Conservation (phyloP, 2,329 filamentous ascomycete species). For the Microsporum ferrugineum region DNA sequence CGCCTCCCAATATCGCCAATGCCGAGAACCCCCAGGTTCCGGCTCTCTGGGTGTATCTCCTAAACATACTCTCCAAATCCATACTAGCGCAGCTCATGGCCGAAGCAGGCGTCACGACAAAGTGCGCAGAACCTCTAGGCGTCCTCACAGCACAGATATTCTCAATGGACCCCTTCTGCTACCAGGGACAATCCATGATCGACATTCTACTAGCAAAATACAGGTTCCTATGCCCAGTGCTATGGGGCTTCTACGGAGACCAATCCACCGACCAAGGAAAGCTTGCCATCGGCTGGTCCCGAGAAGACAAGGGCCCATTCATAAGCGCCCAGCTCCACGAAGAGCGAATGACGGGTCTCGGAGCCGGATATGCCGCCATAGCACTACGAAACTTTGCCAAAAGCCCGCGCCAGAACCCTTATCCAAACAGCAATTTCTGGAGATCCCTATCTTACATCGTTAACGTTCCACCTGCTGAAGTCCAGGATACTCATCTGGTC, state of each 20-base stretch:
- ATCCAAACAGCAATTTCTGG: slow-evolving; percentile 75
- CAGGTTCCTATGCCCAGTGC: slow-evolving; percentile 64
- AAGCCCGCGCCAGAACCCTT: slow-evolving; percentile 58
- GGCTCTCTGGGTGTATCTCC: slow-evolving; percentile 58
- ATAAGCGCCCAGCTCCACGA: slow-evolving; percentile 61
- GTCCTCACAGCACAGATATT: slow-evolving; percentile 65
- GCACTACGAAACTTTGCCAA: slow-evolving; percentile 71
- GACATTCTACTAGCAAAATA: slow-evolving; percentile 84
- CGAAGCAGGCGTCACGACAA: slow-evolving; percentile 53
- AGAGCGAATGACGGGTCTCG: slow-evolving; percentile 73
- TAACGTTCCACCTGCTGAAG: slow-evolving; percentile 56
- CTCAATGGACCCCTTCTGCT: slow-evolving; percentile 54
- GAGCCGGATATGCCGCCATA: slow-evolving; percentile 71
- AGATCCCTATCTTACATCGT: slow-evolving; percentile 61
- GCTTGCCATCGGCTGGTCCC: slow-evolving; percentile 61
- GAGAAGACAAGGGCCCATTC: slow-evolving; percentile 44
- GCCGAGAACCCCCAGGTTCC: slow-evolving; percentile 45
- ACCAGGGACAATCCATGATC: slow-evolving; percentile 56
- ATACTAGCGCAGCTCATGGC: slow-evolving; percentile 59
- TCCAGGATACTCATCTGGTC: slow-evolving; percentile 62
- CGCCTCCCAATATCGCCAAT: slow-evolving; percentile 28
- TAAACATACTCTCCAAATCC: slow-evolving; percentile 65
- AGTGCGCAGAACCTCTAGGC: slow-evolving; percentile 66
- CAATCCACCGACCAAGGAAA: slow-evolving; percentile 62
- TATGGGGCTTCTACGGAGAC: slow-evolving; percentile 71